Percentiles rank a stretch among this genome's conserved stretches.
Conservation (phyloP, 176 grass and related monocot species). For the Dactylis glomerata region DNA sequence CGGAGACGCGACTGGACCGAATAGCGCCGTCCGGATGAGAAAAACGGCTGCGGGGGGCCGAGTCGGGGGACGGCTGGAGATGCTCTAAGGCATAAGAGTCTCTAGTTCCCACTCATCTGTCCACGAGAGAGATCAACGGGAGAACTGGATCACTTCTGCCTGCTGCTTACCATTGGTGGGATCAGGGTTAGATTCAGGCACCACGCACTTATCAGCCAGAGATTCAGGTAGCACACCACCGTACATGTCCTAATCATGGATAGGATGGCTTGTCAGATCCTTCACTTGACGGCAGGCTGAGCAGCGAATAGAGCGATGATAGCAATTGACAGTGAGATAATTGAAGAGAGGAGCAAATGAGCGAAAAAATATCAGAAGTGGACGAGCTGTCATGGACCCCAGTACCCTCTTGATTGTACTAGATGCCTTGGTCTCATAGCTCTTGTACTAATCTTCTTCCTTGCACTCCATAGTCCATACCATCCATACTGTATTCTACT, state of each 20-base stretch:
- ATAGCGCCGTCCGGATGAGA: too few relatives aligned
- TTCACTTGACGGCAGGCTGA: not conserved
- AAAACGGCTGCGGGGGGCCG: too few relatives aligned
- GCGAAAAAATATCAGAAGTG: not conserved
- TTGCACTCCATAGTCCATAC: not conserved
- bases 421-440: not conserved
- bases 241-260: not conserved
- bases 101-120: not conserved
- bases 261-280: constrained; percentile 26
- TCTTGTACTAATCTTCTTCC: not conserved
- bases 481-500: not conserved
- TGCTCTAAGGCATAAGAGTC: not conserved
- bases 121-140: not conserved
- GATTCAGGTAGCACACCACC: not conserved
- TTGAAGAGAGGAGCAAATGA: not conserved
- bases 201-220: not conserved
- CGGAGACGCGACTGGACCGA: too few relatives aligned
- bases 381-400: constrained; percentile 29
- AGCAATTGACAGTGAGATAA: not conserved
- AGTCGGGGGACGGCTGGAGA: too few relatives aligned
- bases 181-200: not conserved
- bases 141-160: not conserved
- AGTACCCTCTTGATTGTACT: not conserved
- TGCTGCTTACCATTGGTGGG: not conserved
- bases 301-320: not conserved